Evolutionary conservation across 768 basidiomycete genomes (phyloP), one percentile per base, ranked within the genome.

Genomic region (Lactarius vividus): DNA sequence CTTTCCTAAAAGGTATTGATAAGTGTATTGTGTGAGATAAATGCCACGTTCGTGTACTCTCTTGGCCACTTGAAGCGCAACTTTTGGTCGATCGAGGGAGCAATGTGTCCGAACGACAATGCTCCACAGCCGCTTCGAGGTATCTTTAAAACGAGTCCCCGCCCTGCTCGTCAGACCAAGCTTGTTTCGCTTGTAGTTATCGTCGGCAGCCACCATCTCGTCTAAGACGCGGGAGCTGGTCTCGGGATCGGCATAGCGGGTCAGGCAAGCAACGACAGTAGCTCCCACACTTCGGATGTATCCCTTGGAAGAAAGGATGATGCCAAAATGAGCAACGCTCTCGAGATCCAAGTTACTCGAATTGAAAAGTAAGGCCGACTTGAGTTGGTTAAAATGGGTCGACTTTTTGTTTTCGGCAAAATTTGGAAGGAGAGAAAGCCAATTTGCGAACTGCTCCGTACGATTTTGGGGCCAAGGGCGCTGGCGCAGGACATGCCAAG

Each of bases 21-120:
- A 80, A 2, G 80, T 81, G 59, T 72, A 75, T 1, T 70, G 68
- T 6, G 79, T 68, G 46, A 87, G 66, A 18, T 28, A 70, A 57
- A 78, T 73, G 9, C 62, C 65, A 1, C 73, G 73, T 10, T 74
- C 61, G 2, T 67, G 68, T 11, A 77, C 76, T 13, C 74, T 70
- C 5, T 80, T 80, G n/a, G 85, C 70, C 52, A 86, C 72, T n/a
- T 69, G 57, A n/a, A 85, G 40, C 3, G 85, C 85, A 23, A 77
- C 76, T 0, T 77, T 73, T 2, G 78, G 60, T 35, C 79, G 76
- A 18, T 79, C 78, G 4, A 76, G 73, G 16, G 74, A 68, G 9
- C 79, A 79, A 23, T 84, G 77, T 11, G 73, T 75, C 56, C 79
- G 75, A 26, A 88, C 72, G 2, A 80, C 80, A 15, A 76, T 53